Percentiles rank a stretch among this genome's conserved stretches.
Evolutionary conservation across 1,284 basidiomycete genomes (phyloP).

Genomic region (Pseudozyma pruni): DNA sequence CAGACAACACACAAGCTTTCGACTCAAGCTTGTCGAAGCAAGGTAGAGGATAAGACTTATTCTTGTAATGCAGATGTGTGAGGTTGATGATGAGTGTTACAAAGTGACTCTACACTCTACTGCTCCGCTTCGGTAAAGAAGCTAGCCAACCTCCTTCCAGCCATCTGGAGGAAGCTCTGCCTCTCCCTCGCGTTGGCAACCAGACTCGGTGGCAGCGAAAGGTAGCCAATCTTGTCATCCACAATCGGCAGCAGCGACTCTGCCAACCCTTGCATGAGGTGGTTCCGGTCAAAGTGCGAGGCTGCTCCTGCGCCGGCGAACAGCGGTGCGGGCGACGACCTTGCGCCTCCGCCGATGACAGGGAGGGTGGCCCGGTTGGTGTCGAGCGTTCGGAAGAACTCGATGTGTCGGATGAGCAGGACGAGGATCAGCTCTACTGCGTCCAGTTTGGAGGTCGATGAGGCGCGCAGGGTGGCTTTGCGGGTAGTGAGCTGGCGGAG

Average conservation of each 20-base stretch:
- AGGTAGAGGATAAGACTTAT: too few species aligned
- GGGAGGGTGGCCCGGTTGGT: slow-evolving; percentile 6
- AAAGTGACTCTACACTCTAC: neutral
- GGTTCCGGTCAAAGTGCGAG: slow-evolving; percentile 20
- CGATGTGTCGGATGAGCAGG: slow-evolving; percentile 84
- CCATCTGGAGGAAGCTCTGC: slow-evolving; percentile 58
- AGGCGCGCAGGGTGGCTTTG: slow-evolving; percentile 70
- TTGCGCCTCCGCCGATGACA: neutral
- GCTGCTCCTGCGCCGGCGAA: slow-evolving; percentile 6
- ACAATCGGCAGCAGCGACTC: slow-evolving; percentile 48
- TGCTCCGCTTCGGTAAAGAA: slow-evolving; percentile 43
- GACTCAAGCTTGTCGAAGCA: too few species aligned
- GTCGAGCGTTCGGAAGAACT: slow-evolving; percentile 70
- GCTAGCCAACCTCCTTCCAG: slow-evolving; percentile 45
- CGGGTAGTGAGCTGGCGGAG: slow-evolving; percentile 74
- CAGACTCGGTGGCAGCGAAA: slow-evolving; percentile 41
- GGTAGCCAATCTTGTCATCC: slow-evolving; percentile 51
- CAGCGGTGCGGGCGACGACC: slow-evolving; percentile 9
- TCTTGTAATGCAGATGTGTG: too few species aligned
- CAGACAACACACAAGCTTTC: too few species aligned
- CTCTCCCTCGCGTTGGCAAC: slow-evolving; percentile 49
- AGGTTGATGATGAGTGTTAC: neutral
- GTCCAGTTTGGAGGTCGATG: slow-evolving; percentile 73
- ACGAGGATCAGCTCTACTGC: slow-evolving; percentile 84
- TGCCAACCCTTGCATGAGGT: slow-evolving; percentile 39